These are phyloP conservation scores for Diaporthe nobilis DNA, from an alignment of 2,329 filamentous ascomycete species.

Conservation along the genomic window DNA sequence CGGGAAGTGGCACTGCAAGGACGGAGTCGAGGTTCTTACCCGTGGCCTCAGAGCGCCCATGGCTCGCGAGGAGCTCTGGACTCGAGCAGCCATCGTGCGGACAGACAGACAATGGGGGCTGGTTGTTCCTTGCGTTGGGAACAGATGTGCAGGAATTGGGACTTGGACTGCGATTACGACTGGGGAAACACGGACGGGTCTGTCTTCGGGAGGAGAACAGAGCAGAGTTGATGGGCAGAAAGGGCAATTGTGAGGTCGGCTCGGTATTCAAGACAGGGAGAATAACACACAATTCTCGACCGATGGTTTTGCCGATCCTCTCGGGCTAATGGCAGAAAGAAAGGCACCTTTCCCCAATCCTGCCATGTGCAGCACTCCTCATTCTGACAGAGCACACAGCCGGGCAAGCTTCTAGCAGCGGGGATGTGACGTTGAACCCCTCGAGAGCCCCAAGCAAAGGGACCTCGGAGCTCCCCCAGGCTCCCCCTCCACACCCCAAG, in stretches of 20 bases:
- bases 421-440: slow-evolving; percentile 7
- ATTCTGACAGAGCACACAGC: neutral
- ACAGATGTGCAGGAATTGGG: too few species aligned
- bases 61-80: slow-evolving; percentile 39
- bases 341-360: neutral
- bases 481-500: slow-evolving; percentile 10
- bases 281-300: neutral
- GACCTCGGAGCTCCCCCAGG: slow-evolving; percentile 12
- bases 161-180: neutral
- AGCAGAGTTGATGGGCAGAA: neutral
- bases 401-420: neutral
- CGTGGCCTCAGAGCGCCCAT: slow-evolving; percentile 25
- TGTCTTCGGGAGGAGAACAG: neutral
- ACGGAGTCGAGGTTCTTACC: slow-evolving; percentile 20
- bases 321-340: slow-evolving; percentile 25
- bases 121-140: neutral
- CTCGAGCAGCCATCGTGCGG: slow-evolving; percentile 36
- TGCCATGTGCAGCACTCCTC: neutral
- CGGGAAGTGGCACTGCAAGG: neutral
- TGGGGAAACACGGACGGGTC: neutral
- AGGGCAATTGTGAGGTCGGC: neutral
- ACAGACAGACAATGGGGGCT: neutral
- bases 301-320: slow-evolving; percentile 5
- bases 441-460: neutral
- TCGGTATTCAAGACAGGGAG: slow-evolving; percentile 5